Evolutionary conservation across 2,329 filamentous ascomycete species (phyloP).

Genomic region (Pseudogymnoascus sp.): DNA sequence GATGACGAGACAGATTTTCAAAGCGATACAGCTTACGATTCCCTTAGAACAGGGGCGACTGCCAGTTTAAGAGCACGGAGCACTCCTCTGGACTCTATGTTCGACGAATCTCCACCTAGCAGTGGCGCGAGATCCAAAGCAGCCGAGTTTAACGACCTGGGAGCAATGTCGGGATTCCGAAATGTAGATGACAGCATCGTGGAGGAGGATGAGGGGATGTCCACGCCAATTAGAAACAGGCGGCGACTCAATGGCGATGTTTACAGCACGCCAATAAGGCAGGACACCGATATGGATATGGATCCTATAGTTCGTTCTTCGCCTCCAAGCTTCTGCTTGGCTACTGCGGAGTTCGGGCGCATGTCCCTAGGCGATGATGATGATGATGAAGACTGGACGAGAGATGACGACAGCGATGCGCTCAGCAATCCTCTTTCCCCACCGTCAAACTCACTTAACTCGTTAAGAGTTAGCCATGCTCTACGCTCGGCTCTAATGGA

Average conservation of each 20-base stretch:
- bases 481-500: slow-evolving; percentile 46
- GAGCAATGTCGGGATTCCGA: slow-evolving; percentile 39
- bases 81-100: slow-evolving; percentile 70
- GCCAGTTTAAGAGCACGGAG: slow-evolving; percentile 58
- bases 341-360: slow-evolving; percentile 37
- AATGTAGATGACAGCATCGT: slow-evolving; percentile 49
- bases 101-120: slow-evolving; percentile 66
- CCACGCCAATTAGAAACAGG: slow-evolving; percentile 37
- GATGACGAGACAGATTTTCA: slow-evolving; percentile 73
- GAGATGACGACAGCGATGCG: slow-evolving; percentile 45
- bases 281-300: slow-evolving; percentile 14
- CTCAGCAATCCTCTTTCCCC: slow-evolving; percentile 51
- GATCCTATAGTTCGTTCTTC: slow-evolving; percentile 22
- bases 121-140: slow-evolving; percentile 37
- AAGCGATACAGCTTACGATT: slow-evolving; percentile 72
- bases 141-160: slow-evolving; percentile 26
- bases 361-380: slow-evolving; percentile 54
- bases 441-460: slow-evolving; percentile 46
- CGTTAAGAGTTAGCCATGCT: slow-evolving; percentile 44
- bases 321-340: slow-evolving; percentile 26
- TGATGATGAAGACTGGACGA: slow-evolving; percentile 56
- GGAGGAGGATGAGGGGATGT: slow-evolving; percentile 52
- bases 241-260: slow-evolving; percentile 3
- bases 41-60: slow-evolving; percentile 62
- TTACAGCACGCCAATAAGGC: slow-evolving; percentile 16